Conservation (phyloP, 108 stramenopile species). For the Ochromonas danica region DNA sequence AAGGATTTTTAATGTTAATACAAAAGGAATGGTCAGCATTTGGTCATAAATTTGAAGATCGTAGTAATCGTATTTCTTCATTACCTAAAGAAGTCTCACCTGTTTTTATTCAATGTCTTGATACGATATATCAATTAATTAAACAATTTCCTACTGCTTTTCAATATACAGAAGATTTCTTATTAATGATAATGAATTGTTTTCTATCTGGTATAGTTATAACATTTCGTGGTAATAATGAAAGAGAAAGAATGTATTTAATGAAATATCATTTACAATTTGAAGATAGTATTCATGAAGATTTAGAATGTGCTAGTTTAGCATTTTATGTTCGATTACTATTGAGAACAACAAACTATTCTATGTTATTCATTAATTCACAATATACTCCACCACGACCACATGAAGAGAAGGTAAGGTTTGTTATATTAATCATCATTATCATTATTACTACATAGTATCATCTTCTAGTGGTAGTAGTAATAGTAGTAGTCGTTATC, state of each 20-base stretch:
- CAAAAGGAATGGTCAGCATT: constrained; percentile 66
- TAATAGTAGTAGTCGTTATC: neutral
- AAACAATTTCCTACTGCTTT: constrained; percentile 47
- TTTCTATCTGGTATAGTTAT: neutral
- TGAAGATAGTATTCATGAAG: neutral
- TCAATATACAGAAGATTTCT: constrained; percentile 37
- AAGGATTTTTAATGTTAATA: constrained; percentile 52
- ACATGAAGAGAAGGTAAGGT: neutral
- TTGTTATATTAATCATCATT: neutral
- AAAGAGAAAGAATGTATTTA: neutral
- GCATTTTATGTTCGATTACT: neutral
- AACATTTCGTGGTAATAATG: constrained; percentile 6
- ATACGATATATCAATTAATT: constrained; percentile 49
- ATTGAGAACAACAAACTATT: neutral
- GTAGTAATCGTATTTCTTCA: constrained; percentile 44
- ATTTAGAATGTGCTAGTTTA: neutral
- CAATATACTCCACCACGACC: neutral
- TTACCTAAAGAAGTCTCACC: constrained; percentile 47
- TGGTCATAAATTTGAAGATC: constrained; percentile 59
- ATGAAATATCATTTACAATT: neutral
- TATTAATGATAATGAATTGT: constrained; percentile 34
- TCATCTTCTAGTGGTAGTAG: neutral
- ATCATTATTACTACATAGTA: neutral
- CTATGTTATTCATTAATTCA: neutral
- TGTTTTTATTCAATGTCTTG: constrained; percentile 57